Evolutionary conservation across 169 alveolate species (phyloP).

Genomic region (Plasmodium gonderi): DNA sequence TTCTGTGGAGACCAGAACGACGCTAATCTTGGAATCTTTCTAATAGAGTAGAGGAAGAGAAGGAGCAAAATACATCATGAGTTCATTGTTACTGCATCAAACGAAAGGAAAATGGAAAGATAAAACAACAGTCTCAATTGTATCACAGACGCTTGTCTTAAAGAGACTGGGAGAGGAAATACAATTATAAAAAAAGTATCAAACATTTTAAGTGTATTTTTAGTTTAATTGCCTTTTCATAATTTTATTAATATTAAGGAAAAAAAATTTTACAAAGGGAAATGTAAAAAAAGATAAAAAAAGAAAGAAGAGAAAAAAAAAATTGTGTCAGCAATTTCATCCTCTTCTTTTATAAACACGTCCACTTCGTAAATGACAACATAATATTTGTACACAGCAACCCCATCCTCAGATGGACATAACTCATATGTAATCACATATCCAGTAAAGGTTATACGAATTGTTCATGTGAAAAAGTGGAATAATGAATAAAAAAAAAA

Average conservation of each 20-base stretch:
- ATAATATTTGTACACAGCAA: not conserved
- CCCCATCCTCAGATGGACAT: not conserved
- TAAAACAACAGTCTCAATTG: not conserved
- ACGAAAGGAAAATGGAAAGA: not conserved
- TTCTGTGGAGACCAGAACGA: not conserved
- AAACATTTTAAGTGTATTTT: not conserved
- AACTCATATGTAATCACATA: not conserved
- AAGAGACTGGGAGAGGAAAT: not conserved
- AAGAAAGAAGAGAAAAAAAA: not conserved
- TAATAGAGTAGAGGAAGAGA: too few species aligned
- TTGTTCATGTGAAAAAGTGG: not conserved
- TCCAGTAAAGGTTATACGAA: not conserved
- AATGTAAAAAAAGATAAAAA: not conserved
- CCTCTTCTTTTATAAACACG: not conserved
- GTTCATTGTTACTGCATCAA: not conserved
- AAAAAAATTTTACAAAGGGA: not conserved
- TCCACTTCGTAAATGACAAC: not conserved
- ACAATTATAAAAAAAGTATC: not conserved
- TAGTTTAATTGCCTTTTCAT: not conserved
- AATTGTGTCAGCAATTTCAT: not conserved
- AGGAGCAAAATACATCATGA: not conserved
- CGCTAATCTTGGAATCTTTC: too few species aligned
- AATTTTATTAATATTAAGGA: not conserved
- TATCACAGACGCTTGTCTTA: not conserved
- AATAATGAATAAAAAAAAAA: not conserved